These are phyloP conservation scores for Spencermartinsiella ligniputridi DNA, from an alignment of 1,139 yeast genomes.

Conservation along the genomic window DNA sequence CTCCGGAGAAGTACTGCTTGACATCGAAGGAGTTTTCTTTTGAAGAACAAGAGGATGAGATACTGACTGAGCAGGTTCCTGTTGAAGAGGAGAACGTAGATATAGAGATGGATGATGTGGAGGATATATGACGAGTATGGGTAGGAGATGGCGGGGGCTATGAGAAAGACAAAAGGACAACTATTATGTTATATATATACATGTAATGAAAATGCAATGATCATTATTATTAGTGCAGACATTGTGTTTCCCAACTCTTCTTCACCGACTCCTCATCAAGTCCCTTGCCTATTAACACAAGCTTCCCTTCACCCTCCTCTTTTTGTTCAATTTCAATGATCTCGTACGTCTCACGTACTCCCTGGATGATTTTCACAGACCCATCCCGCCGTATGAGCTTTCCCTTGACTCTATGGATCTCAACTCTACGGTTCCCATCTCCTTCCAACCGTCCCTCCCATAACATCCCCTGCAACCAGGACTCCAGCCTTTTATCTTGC, in stretches of 20 bases:
- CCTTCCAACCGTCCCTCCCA: conserved; percentile 56
- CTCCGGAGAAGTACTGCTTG: conserved; percentile 95
- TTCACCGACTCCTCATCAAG: conserved; percentile 26
- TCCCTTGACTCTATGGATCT: conserved; percentile 83
- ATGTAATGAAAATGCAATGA: background rate
- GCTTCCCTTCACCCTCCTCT: conserved; percentile 41
- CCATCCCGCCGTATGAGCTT: conserved; percentile 38
- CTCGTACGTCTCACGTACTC: conserved; percentile 90
- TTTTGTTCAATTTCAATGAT: conserved; percentile 50
- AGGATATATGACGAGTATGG: too few species aligned
- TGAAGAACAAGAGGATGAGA: conserved; percentile 43
- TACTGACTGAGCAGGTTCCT: conserved; percentile 19
- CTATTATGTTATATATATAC: background rate
- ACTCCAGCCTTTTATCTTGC: conserved; percentile 46
- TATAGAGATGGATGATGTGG: conserved; percentile 5
- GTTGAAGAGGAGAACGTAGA: conserved; percentile 8
- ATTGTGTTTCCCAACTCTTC: too few species aligned
- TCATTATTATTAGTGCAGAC: too few species aligned
- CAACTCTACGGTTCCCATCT: conserved; percentile 39
- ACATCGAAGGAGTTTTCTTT: conserved; percentile 75
- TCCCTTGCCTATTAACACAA: conserved; percentile 81
- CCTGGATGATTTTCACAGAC: conserved; percentile 69
- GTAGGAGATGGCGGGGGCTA: too few species aligned
- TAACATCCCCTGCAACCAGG: conserved; percentile 57
- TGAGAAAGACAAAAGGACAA: too few species aligned